These are phyloP conservation scores for Rhizomucor miehei DNA, from an alignment of 371 early-diverging fungal species.

Conservation along the genomic window DNA sequence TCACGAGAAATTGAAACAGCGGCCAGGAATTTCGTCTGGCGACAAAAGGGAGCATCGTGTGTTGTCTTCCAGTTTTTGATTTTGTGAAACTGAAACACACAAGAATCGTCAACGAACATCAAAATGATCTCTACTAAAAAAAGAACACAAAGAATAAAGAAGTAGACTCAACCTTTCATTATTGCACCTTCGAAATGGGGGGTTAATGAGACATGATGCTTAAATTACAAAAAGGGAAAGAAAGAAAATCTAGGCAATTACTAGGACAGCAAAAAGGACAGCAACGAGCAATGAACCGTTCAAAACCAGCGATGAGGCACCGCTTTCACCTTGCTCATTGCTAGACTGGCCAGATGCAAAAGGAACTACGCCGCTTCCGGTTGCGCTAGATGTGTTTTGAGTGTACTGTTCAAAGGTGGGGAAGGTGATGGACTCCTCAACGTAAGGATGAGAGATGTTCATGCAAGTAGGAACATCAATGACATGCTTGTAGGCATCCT, in stretches of 20 bases:
- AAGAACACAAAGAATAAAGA: not conserved
- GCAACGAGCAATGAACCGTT: constrained; percentile 34
- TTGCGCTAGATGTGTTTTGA: constrained; percentile 6
- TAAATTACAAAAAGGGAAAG: not conserved
- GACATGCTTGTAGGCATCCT: constrained; percentile 35
- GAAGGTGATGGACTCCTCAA: constrained; percentile 32
- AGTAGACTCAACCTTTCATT: too few relatives aligned
- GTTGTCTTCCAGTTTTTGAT: too few relatives aligned
- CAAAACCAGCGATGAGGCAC: constrained; percentile 6
- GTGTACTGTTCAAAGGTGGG: constrained; percentile 20
- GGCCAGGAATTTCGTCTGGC: too few relatives aligned
- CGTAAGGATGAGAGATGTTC: constrained; percentile 47
- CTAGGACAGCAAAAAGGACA: constrained; percentile 23
- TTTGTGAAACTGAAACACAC: too few relatives aligned
- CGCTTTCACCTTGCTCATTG: not conserved
- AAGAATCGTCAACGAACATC: too few relatives aligned
- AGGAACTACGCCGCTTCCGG: constrained; percentile 11
- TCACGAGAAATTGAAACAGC: too few relatives aligned
- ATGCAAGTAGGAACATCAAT: constrained; percentile 48
- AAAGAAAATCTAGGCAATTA: constrained; percentile 10
- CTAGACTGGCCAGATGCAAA: constrained; percentile 10
- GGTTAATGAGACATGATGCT: not conserved
- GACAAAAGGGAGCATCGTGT: too few relatives aligned
- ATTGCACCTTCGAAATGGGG: too few relatives aligned
- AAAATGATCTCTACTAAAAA: too few relatives aligned